Evolutionary conservation across 768 basidiomycete genomes (phyloP).

Genomic region (Boletales sp.): DNA sequence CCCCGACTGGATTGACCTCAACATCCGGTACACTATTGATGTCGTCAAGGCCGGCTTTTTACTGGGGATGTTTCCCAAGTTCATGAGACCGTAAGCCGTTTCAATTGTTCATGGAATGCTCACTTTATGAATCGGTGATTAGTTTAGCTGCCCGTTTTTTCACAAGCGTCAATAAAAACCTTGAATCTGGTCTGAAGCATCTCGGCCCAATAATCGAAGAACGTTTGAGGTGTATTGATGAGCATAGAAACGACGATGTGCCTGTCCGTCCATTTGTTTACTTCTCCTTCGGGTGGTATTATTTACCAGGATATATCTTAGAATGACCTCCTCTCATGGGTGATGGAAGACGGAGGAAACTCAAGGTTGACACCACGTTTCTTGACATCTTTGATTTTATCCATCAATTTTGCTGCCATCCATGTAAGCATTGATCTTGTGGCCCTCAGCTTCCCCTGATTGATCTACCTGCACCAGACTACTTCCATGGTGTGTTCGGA

Average conservation of each 20-base stretch:
- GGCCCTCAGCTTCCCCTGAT: background rate
- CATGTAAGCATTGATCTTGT: conserved; percentile 11
- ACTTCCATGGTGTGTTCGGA: conserved; percentile 6
- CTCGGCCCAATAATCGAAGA: conserved; percentile 30
- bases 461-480: conserved; percentile 1
- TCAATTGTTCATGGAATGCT: no score
- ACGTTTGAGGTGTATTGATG: conserved; percentile 4
- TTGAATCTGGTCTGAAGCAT: conserved; percentile 3
- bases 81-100: conserved; percentile 29
- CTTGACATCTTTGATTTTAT: conserved; percentile 16
- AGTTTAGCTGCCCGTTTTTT: conserved; percentile 19
- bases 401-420: conserved; percentile 16
- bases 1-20: conserved; percentile 13
- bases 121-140: background rate
- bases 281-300: background rate
- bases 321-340: conserved; percentile 35
- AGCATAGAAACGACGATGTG: background rate
- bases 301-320: conserved; percentile 2
- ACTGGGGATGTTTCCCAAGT: conserved; percentile 29
- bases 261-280: background rate
- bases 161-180: background rate
- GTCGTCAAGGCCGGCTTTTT: conserved; percentile 16
- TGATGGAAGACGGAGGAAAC: conserved; percentile 25
- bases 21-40: conserved; percentile 26
- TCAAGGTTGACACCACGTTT: conserved; percentile 12